A percentile compares a stretch with the other conserved stretches of the same genome.
These are phyloP conservation scores for Cryptococcus sp. DNA, from an alignment of 1,284 basidiomycete genomes.

Conservation along the genomic window DNA sequence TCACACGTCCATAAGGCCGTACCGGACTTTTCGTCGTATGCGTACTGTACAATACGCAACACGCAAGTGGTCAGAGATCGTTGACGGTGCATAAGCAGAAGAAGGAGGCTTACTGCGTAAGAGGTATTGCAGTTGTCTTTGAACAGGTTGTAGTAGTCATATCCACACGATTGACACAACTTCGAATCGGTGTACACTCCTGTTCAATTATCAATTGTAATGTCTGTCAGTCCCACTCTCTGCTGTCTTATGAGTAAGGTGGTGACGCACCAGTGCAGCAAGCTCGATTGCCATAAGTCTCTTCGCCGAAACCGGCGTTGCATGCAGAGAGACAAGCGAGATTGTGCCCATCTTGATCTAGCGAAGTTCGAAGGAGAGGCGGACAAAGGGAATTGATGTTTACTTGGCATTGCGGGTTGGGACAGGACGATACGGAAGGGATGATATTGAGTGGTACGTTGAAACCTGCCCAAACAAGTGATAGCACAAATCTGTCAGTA, in stretches of 20 bases:
- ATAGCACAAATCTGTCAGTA: neutral
- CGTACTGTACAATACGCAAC: constrained; percentile 19
- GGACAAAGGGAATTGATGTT: constrained; percentile 29
- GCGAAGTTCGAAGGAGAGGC: constrained; percentile 4
- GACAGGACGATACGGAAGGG: constrained; percentile 19
- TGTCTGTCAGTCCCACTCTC: neutral
- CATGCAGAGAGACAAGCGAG: constrained; percentile 29
- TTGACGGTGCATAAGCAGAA: neutral
- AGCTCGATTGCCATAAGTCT: constrained; percentile 29
- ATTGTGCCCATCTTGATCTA: constrained; percentile 30
- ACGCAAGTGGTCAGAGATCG: constrained; percentile 9
- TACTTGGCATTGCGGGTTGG: constrained; percentile 21
- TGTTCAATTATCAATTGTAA: constrained; percentile 3
- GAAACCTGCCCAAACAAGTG: constrained; percentile 23
- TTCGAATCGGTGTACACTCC: constrained; percentile 28
- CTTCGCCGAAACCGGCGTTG: constrained; percentile 32
- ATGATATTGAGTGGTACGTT: constrained; percentile 35
- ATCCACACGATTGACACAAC: constrained; percentile 29
- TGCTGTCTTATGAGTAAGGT: neutral
- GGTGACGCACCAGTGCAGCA: constrained; percentile 33
- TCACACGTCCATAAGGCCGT: constrained; percentile 32
- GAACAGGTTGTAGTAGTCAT: constrained; percentile 40
- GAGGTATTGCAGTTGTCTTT: constrained; percentile 33
- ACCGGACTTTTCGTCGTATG: constrained; percentile 31
- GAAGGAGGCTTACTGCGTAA: constrained; percentile 34